Conservation (phyloP, 352 stramenopile species). For the Pythium myriotylum region DNA sequence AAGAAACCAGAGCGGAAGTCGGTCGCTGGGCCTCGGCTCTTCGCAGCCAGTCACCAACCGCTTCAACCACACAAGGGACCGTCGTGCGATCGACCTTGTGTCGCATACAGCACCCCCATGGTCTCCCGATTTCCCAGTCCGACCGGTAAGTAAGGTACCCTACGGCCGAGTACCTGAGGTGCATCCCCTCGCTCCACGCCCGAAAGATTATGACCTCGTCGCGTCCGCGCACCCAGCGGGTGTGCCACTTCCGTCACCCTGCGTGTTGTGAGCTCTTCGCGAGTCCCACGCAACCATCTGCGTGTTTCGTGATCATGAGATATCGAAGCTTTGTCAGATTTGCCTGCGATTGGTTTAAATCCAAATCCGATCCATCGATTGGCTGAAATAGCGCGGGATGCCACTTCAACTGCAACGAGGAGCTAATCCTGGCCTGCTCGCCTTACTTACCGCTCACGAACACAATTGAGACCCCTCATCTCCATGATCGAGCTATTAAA, state of each 20-base stretch:
- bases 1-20: background rate
- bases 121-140: too few species aligned
- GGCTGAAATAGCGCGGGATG: too few species aligned
- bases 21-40: background rate
- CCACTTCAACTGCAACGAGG: conserved; percentile 9
- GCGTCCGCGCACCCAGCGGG: background rate
- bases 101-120: too few species aligned
- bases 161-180: too few species aligned
- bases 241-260: background rate
- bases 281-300: background rate
- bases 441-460: background rate
- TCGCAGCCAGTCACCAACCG: background rate
- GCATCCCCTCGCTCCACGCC: too few species aligned
- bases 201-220: conserved; percentile 17
- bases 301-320: conserved; percentile 11
- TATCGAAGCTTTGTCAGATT: background rate
- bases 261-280: background rate
- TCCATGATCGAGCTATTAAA: too few species aligned
- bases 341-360: conserved; percentile 2
- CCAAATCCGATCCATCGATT: background rate
- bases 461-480: too few species aligned
- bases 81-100: too few species aligned
- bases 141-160: too few species aligned
- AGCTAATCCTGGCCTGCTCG: conserved; percentile 6
- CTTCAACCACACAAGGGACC: too few species aligned